Base-by-base conservation (phyloP, 2,329 filamentous ascomycete species). In the Penicillium sp. region DNA sequence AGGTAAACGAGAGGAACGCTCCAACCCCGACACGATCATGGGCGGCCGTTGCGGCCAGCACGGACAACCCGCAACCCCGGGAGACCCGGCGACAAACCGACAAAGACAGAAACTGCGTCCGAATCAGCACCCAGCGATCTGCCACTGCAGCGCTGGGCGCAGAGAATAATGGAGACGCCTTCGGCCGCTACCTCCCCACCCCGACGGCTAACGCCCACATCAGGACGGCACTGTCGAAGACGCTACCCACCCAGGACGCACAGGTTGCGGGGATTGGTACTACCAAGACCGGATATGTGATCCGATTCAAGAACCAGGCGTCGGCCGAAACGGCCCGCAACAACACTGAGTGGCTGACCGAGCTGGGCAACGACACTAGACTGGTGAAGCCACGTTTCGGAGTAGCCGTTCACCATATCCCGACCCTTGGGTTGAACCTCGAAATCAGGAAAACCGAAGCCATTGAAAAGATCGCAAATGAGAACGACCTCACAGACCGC, bases 301-400 rank as follows among this genome's bases (percentile, higher is more conserved):
- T 55, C 42, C 42, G 42, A 7, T 58, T 55, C 24, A 26, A 48
- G 14, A 38, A 50, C 11, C 14, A 26, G 1, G 34, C 7, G 0
- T 35, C 34, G 6, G 34, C 34, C 6, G 34, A 35, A n/a, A 16
- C 34, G 34, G 45, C 52, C 37, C 45, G 38, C 31, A 44, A 34
- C 13, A 55, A 55, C 22, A 50, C 57, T 16, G 52, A 55, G 42
- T 69, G 57, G 63, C 44, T 57, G 32, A 10, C 46, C 7, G 24
- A 50, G 13, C 24, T 55, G 13, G 52, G 52, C 10, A 60, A 57
- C 35, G 47, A 53, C 5, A 60, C 48, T 2, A 60, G 50, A 35
- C 40, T 60, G 16, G 51, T 60, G 0, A 57, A n/a, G n/a, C 45
- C 44, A 40, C 40, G 55, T 34, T 24, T 6, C 24, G 24, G 24